A percentile compares a stretch with the other conserved stretches of the same genome.
Conservation (phyloP, 1,284 basidiomycete species). For the Malassezia psittaci region DNA sequence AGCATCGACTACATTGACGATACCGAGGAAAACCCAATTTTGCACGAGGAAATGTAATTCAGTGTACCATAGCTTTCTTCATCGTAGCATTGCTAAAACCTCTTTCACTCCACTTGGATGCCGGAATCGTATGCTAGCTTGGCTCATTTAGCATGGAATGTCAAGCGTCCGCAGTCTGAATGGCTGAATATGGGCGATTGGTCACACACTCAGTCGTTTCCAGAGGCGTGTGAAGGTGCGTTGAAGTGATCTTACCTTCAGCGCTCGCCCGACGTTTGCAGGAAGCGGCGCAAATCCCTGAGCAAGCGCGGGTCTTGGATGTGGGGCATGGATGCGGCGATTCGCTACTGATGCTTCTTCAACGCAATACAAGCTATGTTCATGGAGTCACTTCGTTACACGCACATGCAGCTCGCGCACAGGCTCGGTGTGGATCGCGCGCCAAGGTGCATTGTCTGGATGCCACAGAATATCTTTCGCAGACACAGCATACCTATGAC, state of each 20-base stretch:
- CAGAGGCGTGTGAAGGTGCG: constrained; percentile 7
- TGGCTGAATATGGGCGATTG: constrained; percentile 42
- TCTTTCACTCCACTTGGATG: neutral
- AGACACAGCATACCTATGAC: constrained; percentile 21
- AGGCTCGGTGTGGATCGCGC: constrained; percentile 6
- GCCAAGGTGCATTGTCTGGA: constrained; percentile 29
- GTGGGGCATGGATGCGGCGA: constrained; percentile 43
- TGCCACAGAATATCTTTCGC: constrained; percentile 20
- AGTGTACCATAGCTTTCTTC: neutral
- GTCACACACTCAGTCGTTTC: constrained; percentile 15
- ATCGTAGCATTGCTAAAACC: neutral
- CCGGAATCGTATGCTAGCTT: constrained; percentile 11
- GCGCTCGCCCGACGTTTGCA: constrained; percentile 28
- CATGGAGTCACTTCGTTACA: constrained; percentile 38
- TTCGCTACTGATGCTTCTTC: constrained; percentile 28
- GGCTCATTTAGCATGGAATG: constrained; percentile 15
- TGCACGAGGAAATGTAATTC: neutral
- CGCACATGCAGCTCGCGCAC: constrained; percentile 24
- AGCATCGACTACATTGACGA: neutral
- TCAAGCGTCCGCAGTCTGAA: constrained; percentile 20
- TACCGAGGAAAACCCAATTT: neutral
- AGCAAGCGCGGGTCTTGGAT: constrained; percentile 27
- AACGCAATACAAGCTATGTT: constrained; percentile 20
- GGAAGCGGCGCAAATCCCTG: constrained; percentile 18
- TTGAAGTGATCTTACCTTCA: constrained; percentile 13